Conservation (phyloP, 2,329 filamentous ascomycete genomes). For the Xylaria sp. region DNA sequence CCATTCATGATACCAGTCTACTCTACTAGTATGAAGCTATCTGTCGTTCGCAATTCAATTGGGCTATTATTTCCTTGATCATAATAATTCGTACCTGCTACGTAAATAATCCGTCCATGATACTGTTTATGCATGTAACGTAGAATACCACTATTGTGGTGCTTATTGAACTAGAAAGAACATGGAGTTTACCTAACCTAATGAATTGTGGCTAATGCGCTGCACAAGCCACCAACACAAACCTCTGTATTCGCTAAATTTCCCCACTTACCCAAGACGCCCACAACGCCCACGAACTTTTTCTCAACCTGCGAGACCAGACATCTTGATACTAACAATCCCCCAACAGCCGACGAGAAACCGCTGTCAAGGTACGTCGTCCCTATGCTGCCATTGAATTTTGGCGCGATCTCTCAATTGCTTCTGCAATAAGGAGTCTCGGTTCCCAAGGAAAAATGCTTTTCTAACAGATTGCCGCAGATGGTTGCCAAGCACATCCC, state of each 20-base stretch:
- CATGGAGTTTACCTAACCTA: not conserved
- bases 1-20: not conserved
- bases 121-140: not conserved
- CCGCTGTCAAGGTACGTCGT: constrained; percentile 28
- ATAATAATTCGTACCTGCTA: not conserved
- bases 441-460: not conserved
- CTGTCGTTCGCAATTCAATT: too few species aligned
- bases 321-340: constrained; percentile 24
- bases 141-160: not conserved
- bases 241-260: constrained; percentile 22
- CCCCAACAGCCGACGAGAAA: constrained; percentile 27
- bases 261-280: constrained; percentile 22
- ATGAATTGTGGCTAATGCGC: constrained; percentile 16
- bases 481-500: constrained; percentile 99
- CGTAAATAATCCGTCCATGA: not conserved
- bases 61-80: too few species aligned
- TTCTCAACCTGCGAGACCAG: constrained; percentile 25
- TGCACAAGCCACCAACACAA: constrained; percentile 19
- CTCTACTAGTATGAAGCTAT: too few species aligned
- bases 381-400: not conserved
- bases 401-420: not conserved
- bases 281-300: constrained; percentile 22
- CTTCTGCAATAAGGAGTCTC: not conserved
- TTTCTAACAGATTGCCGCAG: constrained; percentile 42
- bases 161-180: not conserved